These are phyloP conservation scores for Blastobotrys robertii DNA, from an alignment of 805 yeast genomes.

Conservation along the genomic window DNA sequence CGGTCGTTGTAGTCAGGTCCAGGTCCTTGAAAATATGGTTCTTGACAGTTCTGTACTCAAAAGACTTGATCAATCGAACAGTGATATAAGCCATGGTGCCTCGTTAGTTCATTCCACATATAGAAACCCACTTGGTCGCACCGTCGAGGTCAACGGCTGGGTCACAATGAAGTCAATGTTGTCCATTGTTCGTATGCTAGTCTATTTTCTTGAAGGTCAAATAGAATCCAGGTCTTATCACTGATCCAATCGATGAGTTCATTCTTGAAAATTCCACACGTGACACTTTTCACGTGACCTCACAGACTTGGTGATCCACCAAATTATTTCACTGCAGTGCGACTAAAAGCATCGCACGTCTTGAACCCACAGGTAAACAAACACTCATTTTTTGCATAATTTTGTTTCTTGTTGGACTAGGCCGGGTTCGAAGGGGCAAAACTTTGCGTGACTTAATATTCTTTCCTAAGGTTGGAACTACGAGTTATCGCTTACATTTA, in stretches of 20 bases:
- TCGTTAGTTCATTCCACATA: neutral
- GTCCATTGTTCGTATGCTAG: too few species aligned
- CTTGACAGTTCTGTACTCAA: constrained; percentile 38
- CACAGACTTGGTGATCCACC: neutral
- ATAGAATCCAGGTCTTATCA: too few species aligned
- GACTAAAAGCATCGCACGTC: neutral
- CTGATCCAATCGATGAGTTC: too few species aligned
- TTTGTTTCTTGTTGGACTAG: too few species aligned
- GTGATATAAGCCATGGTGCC: constrained; percentile 53
- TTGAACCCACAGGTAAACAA: neutral
- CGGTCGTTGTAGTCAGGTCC: constrained; percentile 66
- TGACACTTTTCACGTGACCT: neutral
- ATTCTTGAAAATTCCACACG: neutral
- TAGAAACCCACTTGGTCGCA: constrained; percentile 47
- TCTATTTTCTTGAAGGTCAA: too few species aligned
- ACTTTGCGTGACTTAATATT: too few species aligned
- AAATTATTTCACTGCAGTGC: neutral
- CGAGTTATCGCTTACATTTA: too few species aligned
- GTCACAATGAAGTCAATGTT: neutral
- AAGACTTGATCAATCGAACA: constrained; percentile 79
- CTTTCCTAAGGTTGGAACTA: too few species aligned
- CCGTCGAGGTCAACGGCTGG: constrained; percentile 74
- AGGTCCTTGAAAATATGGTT: constrained; percentile 39
- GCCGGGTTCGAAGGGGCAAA: too few species aligned
- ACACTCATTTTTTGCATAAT: too few species aligned